Evolutionary conservation across 1,139 yeast species (phyloP), one percentile per base, ranked within the genome.

Genomic region (Kodamaea derodonti): DNA sequence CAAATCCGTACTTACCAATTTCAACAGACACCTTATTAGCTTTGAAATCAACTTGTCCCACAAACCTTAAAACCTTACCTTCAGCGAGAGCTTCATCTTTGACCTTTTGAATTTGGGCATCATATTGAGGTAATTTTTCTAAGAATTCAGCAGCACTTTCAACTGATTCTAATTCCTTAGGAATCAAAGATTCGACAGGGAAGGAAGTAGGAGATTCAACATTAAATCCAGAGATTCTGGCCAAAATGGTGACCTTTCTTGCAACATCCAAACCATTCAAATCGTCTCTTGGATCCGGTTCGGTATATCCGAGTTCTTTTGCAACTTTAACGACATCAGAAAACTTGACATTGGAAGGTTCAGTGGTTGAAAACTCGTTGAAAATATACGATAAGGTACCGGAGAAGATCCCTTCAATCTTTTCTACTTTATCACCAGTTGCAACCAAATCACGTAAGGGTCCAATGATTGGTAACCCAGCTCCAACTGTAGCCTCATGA

Each of bases 401-500:
- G 7, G 97, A 87, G 54, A 94, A 84, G 52, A 92, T 90, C 47
- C 98, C 99, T 65, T 92, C 97, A 48, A 92, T 84, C 57, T 80
- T 84, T 51, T 80, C 82, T 41, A 94, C 78, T 63, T 86, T 80
- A 61, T 92, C 98, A 45, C 98, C 98, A 36, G 98, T 92, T 43
- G 76, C 74, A 32, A 92, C 72, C 60, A 92, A 72, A 58, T 92
- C 98, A 54, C 80, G 83, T 54, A 92, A 70, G 36, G 97, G 86
- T 32, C 88, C 82, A 49, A 92, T 80, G 45, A 92, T 79, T 41
- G 99, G 99, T 56, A 94, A 74, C 37, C 97, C 99, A 27, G 98
- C 98, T 54, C 97, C 98, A 38, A 92, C 98, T n/a, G 97, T 86
- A 34, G 97, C 95, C 70, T 94, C 98, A 56, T 92, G 98, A 69